Evolutionary conservation across 169 alveolate species (phyloP).

Genomic region (Plasmodium fragile): DNA sequence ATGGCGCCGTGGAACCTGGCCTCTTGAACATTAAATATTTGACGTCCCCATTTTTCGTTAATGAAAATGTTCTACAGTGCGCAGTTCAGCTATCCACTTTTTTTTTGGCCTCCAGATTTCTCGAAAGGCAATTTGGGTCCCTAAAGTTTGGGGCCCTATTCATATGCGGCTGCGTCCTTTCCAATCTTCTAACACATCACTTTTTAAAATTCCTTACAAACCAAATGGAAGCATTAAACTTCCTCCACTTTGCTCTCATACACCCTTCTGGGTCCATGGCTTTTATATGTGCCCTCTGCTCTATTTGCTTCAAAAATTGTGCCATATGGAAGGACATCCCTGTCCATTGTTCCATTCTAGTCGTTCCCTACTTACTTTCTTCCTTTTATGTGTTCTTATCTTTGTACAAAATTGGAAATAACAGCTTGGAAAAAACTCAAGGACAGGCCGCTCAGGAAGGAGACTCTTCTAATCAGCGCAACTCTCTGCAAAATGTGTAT

Average conservation of each 20-base stretch:
- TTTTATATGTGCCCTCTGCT: conserved; percentile 63
- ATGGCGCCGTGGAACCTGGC: background rate
- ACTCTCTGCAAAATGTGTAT: background rate
- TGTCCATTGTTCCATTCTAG: conserved; percentile 38
- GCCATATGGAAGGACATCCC: conserved; percentile 67
- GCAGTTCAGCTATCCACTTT: conserved; percentile 50
- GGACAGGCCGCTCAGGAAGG: background rate
- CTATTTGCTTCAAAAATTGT: conserved; percentile 63
- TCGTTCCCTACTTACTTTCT: conserved; percentile 58
- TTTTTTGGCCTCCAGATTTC: conserved; percentile 66
- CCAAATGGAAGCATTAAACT: conserved; percentile 26
- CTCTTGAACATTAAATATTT: conserved; percentile 39
- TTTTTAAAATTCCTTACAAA: conserved; percentile 24
- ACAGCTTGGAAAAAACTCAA: background rate
- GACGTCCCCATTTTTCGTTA: conserved; percentile 46
- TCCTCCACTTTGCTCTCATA: conserved; percentile 36
- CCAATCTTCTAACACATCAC: conserved; percentile 19
- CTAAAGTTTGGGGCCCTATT: conserved; percentile 38
- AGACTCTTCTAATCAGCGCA: background rate
- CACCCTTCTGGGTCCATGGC: conserved; percentile 76
- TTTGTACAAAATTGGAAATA: conserved; percentile 39
- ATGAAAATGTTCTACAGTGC: conserved; percentile 60
- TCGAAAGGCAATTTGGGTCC: conserved; percentile 65
- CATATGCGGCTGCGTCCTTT: conserved; percentile 42
- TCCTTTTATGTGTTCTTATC: conserved; percentile 52